Evolutionary conservation across 2,329 filamentous ascomycete species (phyloP).

Genomic region (Botrytis paeoniae): DNA sequence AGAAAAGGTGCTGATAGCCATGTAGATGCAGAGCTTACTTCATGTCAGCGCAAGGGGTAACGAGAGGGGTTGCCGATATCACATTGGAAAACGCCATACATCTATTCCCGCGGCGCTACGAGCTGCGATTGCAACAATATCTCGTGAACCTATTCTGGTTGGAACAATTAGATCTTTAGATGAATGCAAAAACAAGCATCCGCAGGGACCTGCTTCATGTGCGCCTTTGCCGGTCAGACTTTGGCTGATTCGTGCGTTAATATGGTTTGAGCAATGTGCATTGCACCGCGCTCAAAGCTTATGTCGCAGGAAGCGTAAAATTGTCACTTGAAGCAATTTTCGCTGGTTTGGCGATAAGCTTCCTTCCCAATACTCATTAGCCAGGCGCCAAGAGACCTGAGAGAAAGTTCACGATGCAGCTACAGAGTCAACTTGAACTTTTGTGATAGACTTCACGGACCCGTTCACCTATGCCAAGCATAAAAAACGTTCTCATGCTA

Average conservation of each 20-base stretch:
- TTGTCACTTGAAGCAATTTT: neutral
- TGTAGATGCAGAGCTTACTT: neutral
- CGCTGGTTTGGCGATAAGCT: neutral
- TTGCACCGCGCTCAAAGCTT: neutral
- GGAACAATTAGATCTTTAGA: neutral
- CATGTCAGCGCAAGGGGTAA: neutral
- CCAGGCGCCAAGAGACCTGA: neutral
- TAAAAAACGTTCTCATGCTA: neutral
- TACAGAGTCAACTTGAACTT: neutral
- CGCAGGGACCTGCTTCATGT: neutral
- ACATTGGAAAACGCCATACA: neutral
- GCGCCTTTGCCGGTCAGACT: neutral
- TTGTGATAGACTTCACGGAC: neutral
- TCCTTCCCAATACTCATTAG: neutral
- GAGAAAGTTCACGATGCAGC: neutral
- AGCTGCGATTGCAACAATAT: neutral
- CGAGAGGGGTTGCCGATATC: neutral
- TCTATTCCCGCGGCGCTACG: neutral
- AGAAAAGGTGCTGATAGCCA: neutral
- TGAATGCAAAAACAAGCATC: neutral
- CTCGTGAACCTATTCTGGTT: neutral
- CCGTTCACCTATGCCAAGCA: neutral
- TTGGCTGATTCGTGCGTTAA: slow-evolving; percentile 1
- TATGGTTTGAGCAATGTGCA: neutral
- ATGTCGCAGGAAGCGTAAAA: neutral